Base-by-base conservation (phyloP, 305 asterid species). In the Monarda citriodora region DNA sequence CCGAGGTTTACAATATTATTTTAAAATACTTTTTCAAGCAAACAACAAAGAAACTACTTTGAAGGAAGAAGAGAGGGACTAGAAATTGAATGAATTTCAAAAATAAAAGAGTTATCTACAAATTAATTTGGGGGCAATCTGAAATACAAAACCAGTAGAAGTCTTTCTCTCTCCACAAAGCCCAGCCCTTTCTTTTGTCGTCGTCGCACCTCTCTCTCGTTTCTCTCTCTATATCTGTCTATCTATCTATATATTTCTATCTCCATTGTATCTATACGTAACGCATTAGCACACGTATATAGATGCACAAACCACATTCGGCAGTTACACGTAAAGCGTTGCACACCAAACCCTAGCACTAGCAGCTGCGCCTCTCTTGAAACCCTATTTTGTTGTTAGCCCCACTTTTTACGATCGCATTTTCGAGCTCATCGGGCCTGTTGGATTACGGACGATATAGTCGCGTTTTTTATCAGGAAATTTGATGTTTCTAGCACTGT, bases 301-400 rank as follows among this genome's bases (percentile, higher is more conserved):
- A 55, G 20, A 70, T 12, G 62, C 56, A 41, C 64, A 55, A 36
- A 34, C 64, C 58, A 26, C 26, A 53, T 42, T 42, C 44, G 8
- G 22, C 38, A 56, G 23, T 18, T 36, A 52, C 46, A 16, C 48
- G 36, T 46, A 49, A 32, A 46, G 15, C 25, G n/a, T 60, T 21
- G 5, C 31, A 62, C 41, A 56, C 68, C 77, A 64, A 71, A 58
- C 70, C 72, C 69, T 63, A 63, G 64, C 5, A 22, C 69, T 63
- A 63, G 64, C 5, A 22, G 37, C 26, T 64, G 65, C 71, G 68
- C 67, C 68, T 47, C 64, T 42, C 20, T 48, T 34, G 64, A 69
- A 76, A 65, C 71, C 81, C 77, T 71, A 65, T 26, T 56, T 45
- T 29, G 45, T 40, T 45, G 41, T 29, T 53, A 58, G 32, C 54